Base-by-base conservation (phyloP, 805 yeast species). In the Candida coquimbonensis region DNA sequence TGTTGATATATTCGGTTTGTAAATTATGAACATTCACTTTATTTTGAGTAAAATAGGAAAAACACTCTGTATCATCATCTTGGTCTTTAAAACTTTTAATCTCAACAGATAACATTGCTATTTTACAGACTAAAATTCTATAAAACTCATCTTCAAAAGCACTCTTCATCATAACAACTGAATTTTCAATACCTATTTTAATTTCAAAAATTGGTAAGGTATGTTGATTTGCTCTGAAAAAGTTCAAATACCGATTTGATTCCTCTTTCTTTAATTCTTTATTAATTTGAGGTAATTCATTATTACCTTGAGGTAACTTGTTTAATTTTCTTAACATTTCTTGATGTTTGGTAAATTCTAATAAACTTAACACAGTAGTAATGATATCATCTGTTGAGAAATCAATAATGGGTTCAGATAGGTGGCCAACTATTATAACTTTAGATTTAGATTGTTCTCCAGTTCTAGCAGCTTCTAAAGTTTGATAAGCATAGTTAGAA, bases 381-480 rank as follows among this genome's bases (percentile, higher is more conserved):
- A 72, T 64, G 3, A 71, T 51, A 40, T 72, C 68, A 12, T 61
- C 62, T 5, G 71, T 61, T 29, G 73, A 68, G 24, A 72, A 53
- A 50, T 75, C 80, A n/a, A 73, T 36, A 1, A 69, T 63, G 17
- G 76, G 68, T 2, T 73, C 73, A 3, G 77, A 63, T 3, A 73
- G 39, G 42, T 70, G 72, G 21, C 69, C 68, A 14, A 67, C 62
- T 2, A 72, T 40, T 7, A 62, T 63, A 3, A 65, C 46, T 24
- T 69, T 56, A 0, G 76, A 67, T 31, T 63, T 56, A 5, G 64
- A 19, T 1, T 51, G 45, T 7, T 55, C 49, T 4, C 44, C 46
- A 26, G 31, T 51, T 45, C 38, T 55, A 45, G 53, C 53, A 38
- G 58, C 57, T 52, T 45, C 55, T n/a, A 60, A 57, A 40, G 61